Percentiles rank a stretch among this genome's conserved stretches.
Conservation (phyloP, 2,329 filamentous ascomycete genomes). For the Sarocladiaceae sp. region DNA sequence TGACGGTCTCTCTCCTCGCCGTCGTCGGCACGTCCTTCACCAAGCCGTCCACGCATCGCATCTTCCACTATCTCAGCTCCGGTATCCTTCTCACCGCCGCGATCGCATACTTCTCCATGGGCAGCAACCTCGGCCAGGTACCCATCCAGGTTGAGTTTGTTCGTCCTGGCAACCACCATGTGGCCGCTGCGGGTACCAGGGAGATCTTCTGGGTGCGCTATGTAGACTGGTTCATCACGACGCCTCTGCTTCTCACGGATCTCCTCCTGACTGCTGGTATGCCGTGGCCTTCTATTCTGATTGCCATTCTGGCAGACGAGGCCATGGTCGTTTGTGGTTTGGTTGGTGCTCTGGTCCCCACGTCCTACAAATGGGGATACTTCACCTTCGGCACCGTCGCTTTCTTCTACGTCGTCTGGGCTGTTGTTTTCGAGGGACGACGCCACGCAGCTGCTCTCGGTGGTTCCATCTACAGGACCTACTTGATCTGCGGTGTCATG, state of each 20-base stretch:
- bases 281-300: slow-evolving; percentile 46
- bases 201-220: slow-evolving; percentile 52
- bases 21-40: slow-evolving; percentile 46
- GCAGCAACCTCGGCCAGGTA: slow-evolving; percentile 41
- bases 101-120: slow-evolving; percentile 46
- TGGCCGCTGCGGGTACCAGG: slow-evolving; percentile 44
- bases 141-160: slow-evolving; percentile 47
- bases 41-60: slow-evolving; percentile 47
- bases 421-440: slow-evolving; percentile 32
- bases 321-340: slow-evolving; percentile 41
- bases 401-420: slow-evolving; percentile 37
- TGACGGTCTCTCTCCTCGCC: slow-evolving; percentile 45
- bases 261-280: slow-evolving; percentile 54
- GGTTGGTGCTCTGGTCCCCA: slow-evolving; percentile 36
- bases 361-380: slow-evolving; percentile 53
- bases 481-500: slow-evolving; percentile 48
- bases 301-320: slow-evolving; percentile 40
- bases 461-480: slow-evolving; percentile 44
- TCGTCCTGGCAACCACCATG: slow-evolving; percentile 25
- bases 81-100: slow-evolving; percentile 42
- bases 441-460: slow-evolving; percentile 49
- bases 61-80: slow-evolving; percentile 50
- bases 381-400: slow-evolving; percentile 43
- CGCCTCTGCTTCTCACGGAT: slow-evolving; percentile 56
- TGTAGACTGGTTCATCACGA: slow-evolving; percentile 52